Base-by-base conservation (phyloP, 192 early-diverging fungal species). In the Geranomyces michiganensis region DNA sequence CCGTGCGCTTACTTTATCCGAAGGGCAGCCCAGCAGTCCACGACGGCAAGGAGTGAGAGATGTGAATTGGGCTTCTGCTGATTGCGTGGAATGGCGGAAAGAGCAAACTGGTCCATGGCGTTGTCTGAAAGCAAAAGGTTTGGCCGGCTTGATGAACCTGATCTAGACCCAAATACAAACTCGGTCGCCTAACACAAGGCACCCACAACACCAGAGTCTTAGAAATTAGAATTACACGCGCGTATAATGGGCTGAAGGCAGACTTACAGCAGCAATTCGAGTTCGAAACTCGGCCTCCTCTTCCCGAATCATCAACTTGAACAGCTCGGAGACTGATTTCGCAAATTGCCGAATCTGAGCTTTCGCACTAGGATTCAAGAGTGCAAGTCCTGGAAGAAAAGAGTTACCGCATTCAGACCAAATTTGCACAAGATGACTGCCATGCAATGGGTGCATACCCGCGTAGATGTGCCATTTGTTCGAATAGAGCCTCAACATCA, bases 401-500 rank as follows among this genome's bases (percentile, higher is more conserved):
- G n/a, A n/a, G n/a, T n/a, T n/a, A n/a, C n/a, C n/a, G n/a, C n/a
- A 41, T 3, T 41, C 41, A 29, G 27, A 71, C 45, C 1, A 69
- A n/a, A 19, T 29, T 49, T 29, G 65, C 21, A 17, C 27, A 1
- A 69, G 59, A 60, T 76, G 5, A 47, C 46, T 10, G 19, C 10
- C 12, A 47, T 47, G 44, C 6, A 4, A 48, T 7, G n/a, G n/a
- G n/a, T 41, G 3, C 36, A 41, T 76, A 89, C 92, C 96, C 0
- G 92, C 94, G 74, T 96, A 96, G 9, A 96, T 94, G 71, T 99
- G 96, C 95, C 96, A 99, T 74, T 99, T 99, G 81, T 89, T 92
- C 30, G 85, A 89, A 65, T 94, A 96, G 61, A 99, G 97, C 43
- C 96, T 85, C 67, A 99, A 79, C 10, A 96, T 88, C 86, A 97